phyloP scores from a whole-genome alignment of 306 rosid genomes.

The Fragaria vesca region DNA sequence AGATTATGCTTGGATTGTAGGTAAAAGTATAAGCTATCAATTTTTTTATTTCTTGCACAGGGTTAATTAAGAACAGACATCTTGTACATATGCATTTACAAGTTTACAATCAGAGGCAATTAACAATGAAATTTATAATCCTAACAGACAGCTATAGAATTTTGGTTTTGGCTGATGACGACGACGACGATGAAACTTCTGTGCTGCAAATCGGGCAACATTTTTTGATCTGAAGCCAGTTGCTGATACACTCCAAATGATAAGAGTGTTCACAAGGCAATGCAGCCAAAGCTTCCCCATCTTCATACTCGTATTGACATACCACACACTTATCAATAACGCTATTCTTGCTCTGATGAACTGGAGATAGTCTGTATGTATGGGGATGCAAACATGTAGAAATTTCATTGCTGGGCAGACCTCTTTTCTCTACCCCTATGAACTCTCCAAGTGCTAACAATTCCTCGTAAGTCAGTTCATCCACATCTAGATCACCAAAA shows the following conservation, averaged over 20 bases:
- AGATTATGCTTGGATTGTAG: neutral
- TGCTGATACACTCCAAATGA: slow-evolving; percentile 69
- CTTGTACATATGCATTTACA: neutral
- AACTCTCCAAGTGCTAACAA: slow-evolving; percentile 68
- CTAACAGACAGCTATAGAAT: neutral
- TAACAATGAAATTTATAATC: neutral
- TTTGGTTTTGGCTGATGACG: slow-evolving; percentile 31
- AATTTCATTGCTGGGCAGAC: slow-evolving; percentile 55
- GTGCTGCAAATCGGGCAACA: slow-evolving; percentile 81
- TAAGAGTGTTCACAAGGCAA: slow-evolving; percentile 84
- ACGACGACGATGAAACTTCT: slow-evolving; percentile 45
- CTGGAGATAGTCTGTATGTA: slow-evolving; percentile 12
- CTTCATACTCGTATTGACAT: slow-evolving; percentile 83
- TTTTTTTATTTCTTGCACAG: neutral
- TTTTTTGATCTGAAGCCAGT: slow-evolving; percentile 83
- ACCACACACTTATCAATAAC: slow-evolving; percentile 67
- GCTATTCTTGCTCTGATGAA: slow-evolving; percentile 27
- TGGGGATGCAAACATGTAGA: slow-evolving; percentile 48
- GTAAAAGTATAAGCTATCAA: neutral
- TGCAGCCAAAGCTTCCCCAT: slow-evolving; percentile 53
- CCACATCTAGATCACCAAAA: slow-evolving; percentile 43
- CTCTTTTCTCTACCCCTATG: slow-evolving; percentile 76
- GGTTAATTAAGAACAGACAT: neutral
- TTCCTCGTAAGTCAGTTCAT: slow-evolving; percentile 78
- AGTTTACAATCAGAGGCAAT: neutral